Evolutionary conservation across 2,329 filamentous ascomycete genomes (phyloP).

Genomic region (Corniculantispora saksenae): DNA sequence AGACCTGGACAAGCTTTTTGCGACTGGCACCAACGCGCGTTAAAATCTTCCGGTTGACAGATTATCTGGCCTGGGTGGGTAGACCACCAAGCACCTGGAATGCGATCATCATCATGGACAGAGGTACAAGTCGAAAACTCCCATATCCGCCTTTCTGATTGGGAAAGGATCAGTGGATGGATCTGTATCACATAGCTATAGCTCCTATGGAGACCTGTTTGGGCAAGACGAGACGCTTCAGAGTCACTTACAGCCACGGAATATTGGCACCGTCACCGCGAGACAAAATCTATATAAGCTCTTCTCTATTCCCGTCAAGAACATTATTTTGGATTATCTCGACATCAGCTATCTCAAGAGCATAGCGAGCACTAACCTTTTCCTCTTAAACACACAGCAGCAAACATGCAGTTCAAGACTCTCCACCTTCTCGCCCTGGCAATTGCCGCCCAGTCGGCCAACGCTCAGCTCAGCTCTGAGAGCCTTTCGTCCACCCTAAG

Average conservation of each 20-base stretch:
- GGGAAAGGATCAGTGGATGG: slow-evolving; percentile 6
- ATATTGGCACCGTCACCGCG: background rate
- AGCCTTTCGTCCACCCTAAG: background rate
- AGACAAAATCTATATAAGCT: slow-evolving; percentile 7
- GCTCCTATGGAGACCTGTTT: background rate
- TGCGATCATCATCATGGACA: slow-evolving; percentile 14
- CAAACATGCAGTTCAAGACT: slow-evolving; percentile 12
- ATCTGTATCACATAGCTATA: background rate
- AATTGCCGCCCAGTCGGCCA: slow-evolving; percentile 11
- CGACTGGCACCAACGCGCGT: background rate
- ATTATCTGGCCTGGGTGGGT: background rate
- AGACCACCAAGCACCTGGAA: background rate
- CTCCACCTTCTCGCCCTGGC: slow-evolving; percentile 8
- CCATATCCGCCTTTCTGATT: background rate
- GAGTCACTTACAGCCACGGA: background rate
- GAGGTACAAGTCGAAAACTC: background rate
- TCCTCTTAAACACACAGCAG: background rate
- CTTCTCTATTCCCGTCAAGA: background rate
- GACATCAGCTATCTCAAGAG: background rate
- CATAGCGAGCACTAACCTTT: background rate
- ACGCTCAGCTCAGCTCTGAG: background rate
- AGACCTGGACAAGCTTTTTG: slow-evolving; percentile 4
- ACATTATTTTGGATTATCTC: background rate
- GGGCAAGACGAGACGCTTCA: background rate
- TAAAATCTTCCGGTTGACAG: background rate